Evolutionary conservation across 2,329 filamentous ascomycete genomes (phyloP).

Genomic region (Colletotrichum gigasporum): DNA sequence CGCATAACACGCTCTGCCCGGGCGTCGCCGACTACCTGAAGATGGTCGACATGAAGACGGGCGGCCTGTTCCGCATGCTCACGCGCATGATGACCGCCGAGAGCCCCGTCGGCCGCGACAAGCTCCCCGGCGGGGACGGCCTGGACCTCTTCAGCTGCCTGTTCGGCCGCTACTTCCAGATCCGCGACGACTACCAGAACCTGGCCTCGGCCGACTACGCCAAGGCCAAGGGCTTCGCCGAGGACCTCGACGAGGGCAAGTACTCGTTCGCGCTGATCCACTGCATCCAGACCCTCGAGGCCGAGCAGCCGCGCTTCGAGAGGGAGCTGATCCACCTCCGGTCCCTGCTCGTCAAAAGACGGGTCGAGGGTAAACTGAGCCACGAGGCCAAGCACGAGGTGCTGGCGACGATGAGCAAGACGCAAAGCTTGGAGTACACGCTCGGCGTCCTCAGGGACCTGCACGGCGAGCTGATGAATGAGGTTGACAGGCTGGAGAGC

Average conservation of each 20-base stretch:
- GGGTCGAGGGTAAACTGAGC: too few relatives aligned
- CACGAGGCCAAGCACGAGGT: too few relatives aligned
- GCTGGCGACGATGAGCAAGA: too few relatives aligned
- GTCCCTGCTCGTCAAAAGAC: too few relatives aligned
- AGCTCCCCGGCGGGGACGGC: not conserved
- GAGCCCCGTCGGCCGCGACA: too few relatives aligned
- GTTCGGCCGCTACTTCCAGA: constrained; percentile 42
- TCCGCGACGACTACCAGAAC: constrained; percentile 45
- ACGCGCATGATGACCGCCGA: too few relatives aligned
- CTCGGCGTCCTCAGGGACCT: too few relatives aligned
- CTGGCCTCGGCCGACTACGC: constrained; percentile 42
- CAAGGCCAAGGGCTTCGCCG: constrained; percentile 48
- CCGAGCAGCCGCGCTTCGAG: too few relatives aligned
- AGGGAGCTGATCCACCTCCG: too few relatives aligned
- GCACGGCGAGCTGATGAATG: too few relatives aligned
- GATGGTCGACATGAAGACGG: constrained; percentile 64
- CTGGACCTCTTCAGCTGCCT: constrained; percentile 15
- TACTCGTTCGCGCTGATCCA: constrained; percentile 45
- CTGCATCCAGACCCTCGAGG: not conserved
- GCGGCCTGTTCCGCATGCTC: constrained; percentile 35
- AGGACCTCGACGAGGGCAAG: constrained; percentile 53
- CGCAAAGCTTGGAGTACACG: too few relatives aligned
- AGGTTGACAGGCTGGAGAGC: too few relatives aligned
- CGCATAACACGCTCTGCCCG: constrained; percentile 83
- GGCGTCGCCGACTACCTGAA: constrained; percentile 88